Base-by-base conservation (phyloP, 202 grass and related monocot genomes). In the Setaria viridis region DNA sequence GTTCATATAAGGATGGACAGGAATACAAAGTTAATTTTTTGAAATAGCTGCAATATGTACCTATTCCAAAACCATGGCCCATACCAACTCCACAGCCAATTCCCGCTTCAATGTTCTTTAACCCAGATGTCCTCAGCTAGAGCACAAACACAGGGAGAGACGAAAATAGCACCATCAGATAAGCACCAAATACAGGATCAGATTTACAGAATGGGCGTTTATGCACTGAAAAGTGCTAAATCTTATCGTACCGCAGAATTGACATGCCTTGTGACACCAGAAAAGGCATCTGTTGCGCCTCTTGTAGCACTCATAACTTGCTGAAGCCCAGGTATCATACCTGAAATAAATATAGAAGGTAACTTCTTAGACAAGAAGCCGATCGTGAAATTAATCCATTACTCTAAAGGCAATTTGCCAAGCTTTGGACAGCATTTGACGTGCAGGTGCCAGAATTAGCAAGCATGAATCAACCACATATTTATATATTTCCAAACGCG, bases 21-120 rank as follows among this genome's bases (percentile, higher is more conserved):
- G 19, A 62, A 79, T 67, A 78, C 2, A 51, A 12, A 19, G 9
- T 7, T 76, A 74, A 46, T n/a, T 29, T 63, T 25, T 76, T 48
- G 9, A 15, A 76, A 86, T 34, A 68, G 62, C 47, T 47, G 62
- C 21, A 55, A 79, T 2, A 66, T 70, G 48, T 93, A 98, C 95
- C 92, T 88, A 95, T 94, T 74, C 96, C 96, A 88, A 95, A 99
- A 68, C 93, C 93, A 84, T 99, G 91, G 66, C 96, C 96, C 58
- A 99, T 74, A 78, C 93, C 96, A 89, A 94, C 86, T 53, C 96
- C 96, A 50, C 96, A 99, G 41, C 96, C 96, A 88, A 99, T 87
- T 39, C 96, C 96, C 1, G 80, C 93, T 91, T 99, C 91, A 41
- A 99, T 82, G 71, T 95, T 94, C 72, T 82, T 95, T 80, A 95